Percentiles rank a stretch among this genome's conserved stretches.
Evolutionary conservation across 305 asterid genomes (phyloP).

Genomic region (Fraxinus paxiana): DNA sequence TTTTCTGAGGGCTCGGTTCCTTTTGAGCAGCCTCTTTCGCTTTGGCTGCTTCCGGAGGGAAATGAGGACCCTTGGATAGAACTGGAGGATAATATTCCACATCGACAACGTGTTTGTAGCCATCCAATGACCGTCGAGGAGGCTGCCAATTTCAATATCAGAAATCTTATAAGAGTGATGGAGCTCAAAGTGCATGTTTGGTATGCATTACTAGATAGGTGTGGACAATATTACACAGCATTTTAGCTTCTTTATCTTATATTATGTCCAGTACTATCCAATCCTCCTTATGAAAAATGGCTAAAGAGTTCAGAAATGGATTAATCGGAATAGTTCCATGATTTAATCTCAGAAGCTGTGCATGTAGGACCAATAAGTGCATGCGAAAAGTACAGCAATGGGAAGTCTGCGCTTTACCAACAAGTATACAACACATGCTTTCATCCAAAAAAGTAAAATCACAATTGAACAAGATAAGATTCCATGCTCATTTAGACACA

Average conservation of each 20-base stretch:
- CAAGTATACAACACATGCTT: not conserved
- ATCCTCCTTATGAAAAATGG: not conserved
- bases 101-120: slow-evolving; percentile 74
- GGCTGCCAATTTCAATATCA: slow-evolving; percentile 45
- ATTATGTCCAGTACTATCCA: not conserved
- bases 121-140: slow-evolving; percentile 65
- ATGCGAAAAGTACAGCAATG: not conserved
- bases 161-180: slow-evolving; percentile 15
- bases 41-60: slow-evolving; percentile 74
- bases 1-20: slow-evolving; percentile 46
- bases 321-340: not conserved
- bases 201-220: not conserved
- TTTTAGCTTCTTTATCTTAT: not conserved
- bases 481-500: not conserved
- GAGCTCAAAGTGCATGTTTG: not conserved
- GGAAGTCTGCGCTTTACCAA: not conserved
- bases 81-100: slow-evolving; percentile 71
- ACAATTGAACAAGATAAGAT: not conserved
- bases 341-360: not conserved
- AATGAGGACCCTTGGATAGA: slow-evolving; percentile 53
- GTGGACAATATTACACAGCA: not conserved
- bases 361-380: not conserved
- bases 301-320: not conserved
- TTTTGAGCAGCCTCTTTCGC: slow-evolving; percentile 86
- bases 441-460: not conserved